Conservation (phyloP, 192 early-diverging fungal species). For the Gigaspora rosea region DNA sequence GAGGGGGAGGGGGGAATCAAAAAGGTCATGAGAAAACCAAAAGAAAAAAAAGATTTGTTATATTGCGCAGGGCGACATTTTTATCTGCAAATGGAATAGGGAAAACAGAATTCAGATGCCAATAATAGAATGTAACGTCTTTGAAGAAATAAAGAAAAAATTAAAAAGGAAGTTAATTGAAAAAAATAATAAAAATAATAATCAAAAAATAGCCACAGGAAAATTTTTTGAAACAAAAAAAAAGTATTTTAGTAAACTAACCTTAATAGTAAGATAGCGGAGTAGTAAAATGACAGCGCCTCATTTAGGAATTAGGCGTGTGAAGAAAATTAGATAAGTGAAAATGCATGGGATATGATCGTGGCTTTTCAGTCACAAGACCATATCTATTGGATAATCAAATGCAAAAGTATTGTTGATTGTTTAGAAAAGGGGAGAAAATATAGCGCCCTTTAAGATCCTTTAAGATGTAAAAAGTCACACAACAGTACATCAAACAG, state of each 20-base stretch:
- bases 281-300: background rate
- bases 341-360: background rate
- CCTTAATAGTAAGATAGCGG: background rate
- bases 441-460: background rate
- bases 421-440: background rate
- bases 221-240: no score
- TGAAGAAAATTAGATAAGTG: background rate
- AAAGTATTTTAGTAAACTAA: background rate
- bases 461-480: background rate
- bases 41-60: no score
- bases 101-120: no score
- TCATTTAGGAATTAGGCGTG: constrained; percentile 1
- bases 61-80: no score
- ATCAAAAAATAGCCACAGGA: no score
- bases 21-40: no score
- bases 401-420: background rate
- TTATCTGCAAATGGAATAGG: no score
- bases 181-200: no score
- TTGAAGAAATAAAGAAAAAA: no score
- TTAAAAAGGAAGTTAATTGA: no score
- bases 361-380: background rate
- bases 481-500: background rate
- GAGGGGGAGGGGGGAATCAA: no score
- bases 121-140: no score
- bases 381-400: background rate